Evolutionary conservation across 768 basidiomycete genomes (phyloP).

Genomic region (Naganishia onofrii): DNA sequence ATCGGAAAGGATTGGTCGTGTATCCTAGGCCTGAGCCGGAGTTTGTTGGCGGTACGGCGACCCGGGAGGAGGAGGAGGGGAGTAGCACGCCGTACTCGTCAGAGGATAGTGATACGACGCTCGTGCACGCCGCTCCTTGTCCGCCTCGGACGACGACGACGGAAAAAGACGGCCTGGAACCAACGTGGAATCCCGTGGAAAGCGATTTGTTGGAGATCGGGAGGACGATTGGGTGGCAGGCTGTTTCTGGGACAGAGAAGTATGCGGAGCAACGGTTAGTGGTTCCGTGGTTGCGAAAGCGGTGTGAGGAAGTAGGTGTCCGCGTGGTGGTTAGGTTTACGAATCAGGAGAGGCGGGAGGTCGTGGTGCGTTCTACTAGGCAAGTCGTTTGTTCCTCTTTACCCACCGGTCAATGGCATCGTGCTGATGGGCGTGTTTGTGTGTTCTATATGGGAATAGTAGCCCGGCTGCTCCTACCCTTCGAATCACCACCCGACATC

Average conservation of each 20-base stretch:
- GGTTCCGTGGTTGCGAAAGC: constrained; percentile 35
- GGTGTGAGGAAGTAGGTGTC: constrained; percentile 53
- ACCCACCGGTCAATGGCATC: too few relatives aligned
- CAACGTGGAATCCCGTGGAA: constrained; percentile 43
- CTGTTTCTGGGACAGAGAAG: constrained; percentile 46
- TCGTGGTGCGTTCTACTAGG: constrained; percentile 34
- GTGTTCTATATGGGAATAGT: constrained; percentile 47
- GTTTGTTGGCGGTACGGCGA: constrained; percentile 24
- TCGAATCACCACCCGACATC: constrained; percentile 54
- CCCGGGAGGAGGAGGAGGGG: too few relatives aligned
- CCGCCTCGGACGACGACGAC: too few relatives aligned
- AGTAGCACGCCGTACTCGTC: too few relatives aligned
- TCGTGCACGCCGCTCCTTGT: neutral
- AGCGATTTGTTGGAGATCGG: constrained; percentile 39
- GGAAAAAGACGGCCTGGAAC: neutral
- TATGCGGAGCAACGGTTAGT: constrained; percentile 43
- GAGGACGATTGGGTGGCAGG: constrained; percentile 50
- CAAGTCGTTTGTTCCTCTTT: constrained; percentile 12
- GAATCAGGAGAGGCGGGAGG: constrained; percentile 36
- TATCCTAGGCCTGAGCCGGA: constrained; percentile 63
- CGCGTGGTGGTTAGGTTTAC: constrained; percentile 55
- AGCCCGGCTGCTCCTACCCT: too few relatives aligned
- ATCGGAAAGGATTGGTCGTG: constrained; percentile 60
- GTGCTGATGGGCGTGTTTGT: too few relatives aligned
- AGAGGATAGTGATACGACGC: neutral